Conservation (phyloP, 2,329 filamentous ascomycete genomes). For the Diaporthe sp. region DNA sequence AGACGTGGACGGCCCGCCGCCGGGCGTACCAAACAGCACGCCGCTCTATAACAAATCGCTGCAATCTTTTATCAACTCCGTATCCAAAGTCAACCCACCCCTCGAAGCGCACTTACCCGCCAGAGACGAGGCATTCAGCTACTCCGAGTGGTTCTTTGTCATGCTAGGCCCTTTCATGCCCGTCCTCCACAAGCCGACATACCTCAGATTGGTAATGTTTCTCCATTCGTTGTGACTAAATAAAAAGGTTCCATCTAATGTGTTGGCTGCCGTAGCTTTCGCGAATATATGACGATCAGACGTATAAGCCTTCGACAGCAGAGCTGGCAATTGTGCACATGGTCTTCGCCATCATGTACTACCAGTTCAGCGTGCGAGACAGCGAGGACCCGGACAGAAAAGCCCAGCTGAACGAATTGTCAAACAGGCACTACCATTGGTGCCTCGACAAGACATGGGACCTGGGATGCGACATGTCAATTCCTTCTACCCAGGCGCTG, state of each 20-base stretch:
- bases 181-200: constrained; percentile 81
- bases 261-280: constrained; percentile 61
- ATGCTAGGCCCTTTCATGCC: constrained; percentile 81
- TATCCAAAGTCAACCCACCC: constrained; percentile 71
- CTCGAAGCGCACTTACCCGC: constrained; percentile 73
- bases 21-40: constrained; percentile 55
- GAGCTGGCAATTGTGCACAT: constrained; percentile 82
- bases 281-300: constrained; percentile 78
- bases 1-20: constrained; percentile 74
- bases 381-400: constrained; percentile 67
- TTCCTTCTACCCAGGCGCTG: constrained; percentile 80
- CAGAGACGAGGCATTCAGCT: constrained; percentile 75
- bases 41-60: constrained; percentile 80
- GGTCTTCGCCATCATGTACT: constrained; percentile 83
- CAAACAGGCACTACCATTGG: constrained; percentile 85
- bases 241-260: neutral
- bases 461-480: constrained; percentile 71
- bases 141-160: constrained; percentile 82
- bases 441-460: constrained; percentile 78
- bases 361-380: constrained; percentile 82
- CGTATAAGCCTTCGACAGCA: constrained; percentile 72
- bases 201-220: constrained; percentile 74
- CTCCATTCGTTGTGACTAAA: constrained; percentile 12
- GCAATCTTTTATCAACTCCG: constrained; percentile 76
- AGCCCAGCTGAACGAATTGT: constrained; percentile 71